Evolutionary conservation across 176 grass and related monocot genomes (phyloP).

Genomic region (Eremochloa ophiuroides): DNA sequence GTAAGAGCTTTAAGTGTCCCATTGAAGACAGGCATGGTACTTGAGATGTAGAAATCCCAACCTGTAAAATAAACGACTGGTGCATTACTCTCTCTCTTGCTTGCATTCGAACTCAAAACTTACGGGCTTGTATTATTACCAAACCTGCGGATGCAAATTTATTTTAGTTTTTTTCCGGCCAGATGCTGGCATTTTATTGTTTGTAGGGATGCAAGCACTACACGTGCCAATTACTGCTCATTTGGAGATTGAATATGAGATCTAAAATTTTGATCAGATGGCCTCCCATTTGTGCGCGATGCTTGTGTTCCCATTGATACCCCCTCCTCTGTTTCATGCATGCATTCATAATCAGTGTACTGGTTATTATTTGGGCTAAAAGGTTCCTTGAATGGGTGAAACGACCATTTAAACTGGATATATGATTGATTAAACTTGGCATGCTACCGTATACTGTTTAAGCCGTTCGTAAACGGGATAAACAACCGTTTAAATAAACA

Average conservation of each 20-base stretch:
- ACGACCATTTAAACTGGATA: background rate
- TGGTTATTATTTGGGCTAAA: background rate
- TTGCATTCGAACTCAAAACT: background rate
- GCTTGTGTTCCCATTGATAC: background rate
- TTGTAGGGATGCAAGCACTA: background rate
- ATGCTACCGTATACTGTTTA: too few species aligned
- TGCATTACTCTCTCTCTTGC: background rate
- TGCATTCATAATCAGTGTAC: too few species aligned
- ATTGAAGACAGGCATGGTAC: background rate
- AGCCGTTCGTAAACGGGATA: too few species aligned
- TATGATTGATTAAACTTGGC: background rate
- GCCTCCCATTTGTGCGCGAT: background rate
- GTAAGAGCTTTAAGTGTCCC: slow-evolving; percentile 9
- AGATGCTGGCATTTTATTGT: background rate
- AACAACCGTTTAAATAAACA: background rate
- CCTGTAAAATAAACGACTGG: slow-evolving; percentile 39
- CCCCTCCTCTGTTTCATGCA: background rate
- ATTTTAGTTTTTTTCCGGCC: background rate
- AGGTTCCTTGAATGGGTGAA: background rate
- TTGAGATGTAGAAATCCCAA: slow-evolving; percentile 26
- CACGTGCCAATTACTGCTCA: background rate
- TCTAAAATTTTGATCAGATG: background rate
- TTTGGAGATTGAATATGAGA: background rate
- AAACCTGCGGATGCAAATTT: background rate
- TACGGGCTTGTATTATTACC: background rate